Conservation (phyloP, 108 stramenopile species). For the Craspedostauros australis region DNA sequence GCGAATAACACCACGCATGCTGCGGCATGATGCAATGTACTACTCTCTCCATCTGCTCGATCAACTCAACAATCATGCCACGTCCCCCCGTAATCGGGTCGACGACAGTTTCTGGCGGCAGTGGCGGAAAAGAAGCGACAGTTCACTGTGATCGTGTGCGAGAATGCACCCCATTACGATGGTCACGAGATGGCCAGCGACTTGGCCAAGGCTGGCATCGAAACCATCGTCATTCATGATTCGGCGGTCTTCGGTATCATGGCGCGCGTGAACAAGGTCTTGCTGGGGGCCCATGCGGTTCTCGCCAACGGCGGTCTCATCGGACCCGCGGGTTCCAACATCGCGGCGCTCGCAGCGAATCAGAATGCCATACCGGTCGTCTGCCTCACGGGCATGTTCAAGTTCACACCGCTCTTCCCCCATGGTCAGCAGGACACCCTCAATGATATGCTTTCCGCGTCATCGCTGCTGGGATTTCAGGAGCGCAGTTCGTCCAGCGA, state of each 20-base stretch:
- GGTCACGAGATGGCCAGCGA: conserved; percentile 82
- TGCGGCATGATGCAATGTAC: too few relatives aligned
- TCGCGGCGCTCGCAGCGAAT: conserved; percentile 90
- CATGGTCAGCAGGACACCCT: conserved; percentile 95
- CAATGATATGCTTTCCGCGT: conserved; percentile 80
- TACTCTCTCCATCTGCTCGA: too few relatives aligned
- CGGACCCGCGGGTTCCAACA: conserved; percentile 82
- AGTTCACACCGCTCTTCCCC: conserved; percentile 95
- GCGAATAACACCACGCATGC: too few relatives aligned
- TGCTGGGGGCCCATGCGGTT: conserved; percentile 92
- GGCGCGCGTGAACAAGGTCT: conserved; percentile 94
- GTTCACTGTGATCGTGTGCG: conserved; percentile 95
- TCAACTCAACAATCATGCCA: too few relatives aligned
- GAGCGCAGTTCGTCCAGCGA: conserved; percentile 43
- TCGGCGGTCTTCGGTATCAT: conserved; percentile 56
- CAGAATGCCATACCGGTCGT: conserved; percentile 92
- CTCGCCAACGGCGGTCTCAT: conserved; percentile 96
- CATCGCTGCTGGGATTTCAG: conserved; percentile 55
- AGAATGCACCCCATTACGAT: conserved; percentile 82
- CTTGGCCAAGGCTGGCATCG: conserved; percentile 79
- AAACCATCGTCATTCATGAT: conserved; percentile 42
- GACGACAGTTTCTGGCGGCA: conserved; percentile 78
- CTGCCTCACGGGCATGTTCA: conserved; percentile 91
- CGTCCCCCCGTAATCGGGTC: too few relatives aligned
- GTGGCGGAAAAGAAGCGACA: conserved; percentile 81